Conservation (phyloP, 495 filamentous ascomycete species). For the Hypoxylon lienhwacheense region DNA sequence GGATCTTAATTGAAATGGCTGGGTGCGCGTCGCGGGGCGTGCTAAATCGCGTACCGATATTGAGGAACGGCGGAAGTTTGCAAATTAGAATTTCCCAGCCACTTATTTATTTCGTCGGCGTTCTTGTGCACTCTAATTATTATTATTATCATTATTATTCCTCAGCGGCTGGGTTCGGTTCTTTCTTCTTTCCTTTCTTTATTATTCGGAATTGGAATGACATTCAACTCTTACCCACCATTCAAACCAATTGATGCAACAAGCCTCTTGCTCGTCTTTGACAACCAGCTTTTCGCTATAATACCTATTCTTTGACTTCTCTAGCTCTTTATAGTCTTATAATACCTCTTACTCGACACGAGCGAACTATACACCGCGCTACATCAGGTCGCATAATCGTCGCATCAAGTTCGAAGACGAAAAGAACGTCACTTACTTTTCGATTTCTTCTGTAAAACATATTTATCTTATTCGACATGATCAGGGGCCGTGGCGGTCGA, state of each 20-base stretch:
- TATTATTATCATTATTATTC: slow-evolving; percentile 30
- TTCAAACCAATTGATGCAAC: background rate
- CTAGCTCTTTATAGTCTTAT: background rate
- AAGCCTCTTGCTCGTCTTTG: slow-evolving; percentile 11
- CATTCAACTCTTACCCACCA: too few species aligned
- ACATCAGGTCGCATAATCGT: slow-evolving; percentile 2
- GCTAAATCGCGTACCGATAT: slow-evolving; percentile 16
- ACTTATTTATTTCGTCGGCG: slow-evolving; percentile 23
- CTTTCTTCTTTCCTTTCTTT: slow-evolving; percentile 17
- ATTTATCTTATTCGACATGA: background rate
- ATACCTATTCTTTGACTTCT: slow-evolving; percentile 8
- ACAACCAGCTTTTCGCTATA: slow-evolving; percentile 10
- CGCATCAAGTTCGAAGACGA: background rate
- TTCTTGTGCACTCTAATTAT: too few species aligned
- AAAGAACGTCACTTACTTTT: background rate
- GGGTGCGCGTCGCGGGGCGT: slow-evolving; percentile 36
- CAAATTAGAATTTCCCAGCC: slow-evolving; percentile 34
- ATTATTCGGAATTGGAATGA: too few species aligned
- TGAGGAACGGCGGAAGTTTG: background rate
- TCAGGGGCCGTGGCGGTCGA: slow-evolving; percentile 10
- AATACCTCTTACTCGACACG: background rate
- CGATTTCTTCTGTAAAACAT: background rate
- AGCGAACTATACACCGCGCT: background rate
- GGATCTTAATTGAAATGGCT: slow-evolving; percentile 44
- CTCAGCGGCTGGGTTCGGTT: slow-evolving; percentile 10